These are phyloP conservation scores for Phytophthora pluvialis DNA, from an alignment of 352 stramenopile genomes.

Conservation along the genomic window DNA sequence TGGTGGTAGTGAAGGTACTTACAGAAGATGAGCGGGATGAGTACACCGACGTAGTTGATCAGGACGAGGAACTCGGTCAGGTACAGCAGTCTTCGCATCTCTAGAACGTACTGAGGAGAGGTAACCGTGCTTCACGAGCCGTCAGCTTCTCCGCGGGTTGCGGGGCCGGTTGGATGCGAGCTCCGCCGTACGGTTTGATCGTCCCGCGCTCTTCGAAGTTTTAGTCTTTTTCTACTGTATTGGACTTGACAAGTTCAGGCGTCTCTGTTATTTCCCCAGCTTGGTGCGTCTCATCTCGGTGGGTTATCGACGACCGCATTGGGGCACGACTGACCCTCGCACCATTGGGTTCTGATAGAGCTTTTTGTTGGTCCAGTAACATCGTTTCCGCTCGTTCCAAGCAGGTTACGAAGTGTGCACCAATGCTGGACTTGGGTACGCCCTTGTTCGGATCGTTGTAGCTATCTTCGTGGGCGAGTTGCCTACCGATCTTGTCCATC, in stretches of 20 bases:
- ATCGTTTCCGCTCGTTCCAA: slow-evolving; percentile 21
- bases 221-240: background rate
- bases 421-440: slow-evolving; percentile 10
- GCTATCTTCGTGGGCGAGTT: slow-evolving; percentile 14
- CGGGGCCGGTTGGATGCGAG: slow-evolving; percentile 13
- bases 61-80: slow-evolving; percentile 40
- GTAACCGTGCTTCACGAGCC: background rate
- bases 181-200: background rate
- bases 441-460: slow-evolving; percentile 5
- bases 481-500: slow-evolving; percentile 10
- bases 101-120: slow-evolving; percentile 10
- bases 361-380: slow-evolving; percentile 12
- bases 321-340: too few relatives aligned
- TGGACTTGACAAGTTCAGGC: background rate
- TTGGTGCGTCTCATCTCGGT: background rate
- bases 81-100: slow-evolving; percentile 32
- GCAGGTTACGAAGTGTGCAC: slow-evolving; percentile 1
- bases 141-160: background rate
- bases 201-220: slow-evolving; percentile 7
- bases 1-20: slow-evolving; percentile 4
- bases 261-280: background rate
- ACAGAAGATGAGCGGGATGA: slow-evolving; percentile 42
- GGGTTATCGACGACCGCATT: background rate
- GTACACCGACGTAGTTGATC: slow-evolving; percentile 41
- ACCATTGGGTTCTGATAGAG: background rate